These are phyloP conservation scores for Neofusicoccum laricinum DNA, from an alignment of 2,329 filamentous ascomycete genomes.

Conservation along the genomic window DNA sequence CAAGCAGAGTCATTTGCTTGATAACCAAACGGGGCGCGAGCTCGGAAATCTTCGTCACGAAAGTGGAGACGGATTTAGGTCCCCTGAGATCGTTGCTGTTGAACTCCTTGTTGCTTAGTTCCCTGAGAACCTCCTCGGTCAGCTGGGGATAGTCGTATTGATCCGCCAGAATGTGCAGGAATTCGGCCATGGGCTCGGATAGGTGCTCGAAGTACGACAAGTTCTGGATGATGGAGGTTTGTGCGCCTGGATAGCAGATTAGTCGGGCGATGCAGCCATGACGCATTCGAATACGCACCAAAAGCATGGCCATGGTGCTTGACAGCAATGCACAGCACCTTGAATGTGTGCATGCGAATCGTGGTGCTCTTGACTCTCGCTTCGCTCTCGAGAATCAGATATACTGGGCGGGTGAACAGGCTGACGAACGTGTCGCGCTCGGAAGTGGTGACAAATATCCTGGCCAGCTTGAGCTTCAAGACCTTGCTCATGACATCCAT, in stretches of 20 bases:
- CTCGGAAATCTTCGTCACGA: constrained; percentile 90
- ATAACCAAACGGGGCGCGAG: constrained; percentile 88
- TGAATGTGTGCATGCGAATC: constrained; percentile 96
- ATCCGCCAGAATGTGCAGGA: constrained; percentile 90
- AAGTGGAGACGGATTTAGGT: constrained; percentile 92
- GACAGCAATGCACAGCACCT: constrained; percentile 91
- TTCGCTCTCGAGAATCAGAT: constrained; percentile 91
- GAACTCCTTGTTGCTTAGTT: constrained; percentile 96
- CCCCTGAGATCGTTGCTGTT: constrained; percentile 94
- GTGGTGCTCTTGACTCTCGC: constrained; percentile 82
- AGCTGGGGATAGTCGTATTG: constrained; percentile 98
- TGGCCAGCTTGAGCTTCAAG: constrained; percentile 83
- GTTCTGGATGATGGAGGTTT: constrained; percentile 97
- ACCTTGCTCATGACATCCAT: constrained; percentile 96
- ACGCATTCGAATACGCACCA: constrained; percentile 52
- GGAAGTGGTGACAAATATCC: constrained; percentile 93
- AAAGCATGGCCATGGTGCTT: constrained; percentile 98
- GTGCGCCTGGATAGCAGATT: constrained; percentile 61
- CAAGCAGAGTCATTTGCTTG: constrained; percentile 93
- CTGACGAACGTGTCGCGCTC: constrained; percentile 94
- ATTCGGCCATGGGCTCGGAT: constrained; percentile 99
- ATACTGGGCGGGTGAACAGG: constrained; percentile 87
- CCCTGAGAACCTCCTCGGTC: constrained; percentile 86
- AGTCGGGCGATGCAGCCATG: background rate
- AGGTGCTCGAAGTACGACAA: constrained; percentile 97